Conservation (phyloP, 192 early-diverging fungal species). For the Coemansia sp. region DNA sequence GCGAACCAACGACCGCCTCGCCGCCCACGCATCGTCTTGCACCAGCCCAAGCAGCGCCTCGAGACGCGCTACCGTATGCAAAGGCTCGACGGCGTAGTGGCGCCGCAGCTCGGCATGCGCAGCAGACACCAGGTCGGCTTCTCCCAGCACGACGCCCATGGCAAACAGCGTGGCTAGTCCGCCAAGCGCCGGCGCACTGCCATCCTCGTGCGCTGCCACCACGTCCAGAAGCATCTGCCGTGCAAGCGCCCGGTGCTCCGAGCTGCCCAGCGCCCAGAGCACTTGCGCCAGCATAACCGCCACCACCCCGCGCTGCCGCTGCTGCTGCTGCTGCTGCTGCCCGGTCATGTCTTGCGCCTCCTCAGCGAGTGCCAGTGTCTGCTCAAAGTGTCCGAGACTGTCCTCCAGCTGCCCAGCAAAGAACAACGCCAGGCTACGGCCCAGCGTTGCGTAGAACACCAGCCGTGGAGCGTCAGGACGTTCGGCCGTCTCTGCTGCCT, state of each 20-base stretch:
- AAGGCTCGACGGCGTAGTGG: slow-evolving; percentile 3
- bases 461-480: slow-evolving; percentile 18
- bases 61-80: slow-evolving; percentile 10
- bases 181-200: slow-evolving; percentile 2
- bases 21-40: slow-evolving; percentile 16
- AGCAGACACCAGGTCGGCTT: slow-evolving; percentile 29
- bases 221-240: slow-evolving; percentile 70
- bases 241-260: slow-evolving; percentile 71
- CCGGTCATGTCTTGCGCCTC: too few relatives aligned
- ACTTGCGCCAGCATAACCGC: slow-evolving; percentile 79
- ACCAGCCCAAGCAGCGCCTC: slow-evolving; percentile 22
- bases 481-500: slow-evolving; percentile 4
- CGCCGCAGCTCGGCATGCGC: slow-evolving; percentile 22
- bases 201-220: slow-evolving; percentile 5
- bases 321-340: background rate
- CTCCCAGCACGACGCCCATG: slow-evolving; percentile 39
- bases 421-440: slow-evolving; percentile 72
- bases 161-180: slow-evolving; percentile 44
- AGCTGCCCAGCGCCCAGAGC: slow-evolving; percentile 81
- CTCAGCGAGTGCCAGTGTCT: slow-evolving; percentile 54
- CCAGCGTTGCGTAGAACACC: slow-evolving; percentile 38
- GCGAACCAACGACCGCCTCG: slow-evolving; percentile 22
- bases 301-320: slow-evolving; percentile 57
- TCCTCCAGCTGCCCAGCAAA: slow-evolving; percentile 64
- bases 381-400: slow-evolving; percentile 71